Base-by-base conservation (phyloP, 306 rosid species). In the Sechiopsis laciniata region DNA sequence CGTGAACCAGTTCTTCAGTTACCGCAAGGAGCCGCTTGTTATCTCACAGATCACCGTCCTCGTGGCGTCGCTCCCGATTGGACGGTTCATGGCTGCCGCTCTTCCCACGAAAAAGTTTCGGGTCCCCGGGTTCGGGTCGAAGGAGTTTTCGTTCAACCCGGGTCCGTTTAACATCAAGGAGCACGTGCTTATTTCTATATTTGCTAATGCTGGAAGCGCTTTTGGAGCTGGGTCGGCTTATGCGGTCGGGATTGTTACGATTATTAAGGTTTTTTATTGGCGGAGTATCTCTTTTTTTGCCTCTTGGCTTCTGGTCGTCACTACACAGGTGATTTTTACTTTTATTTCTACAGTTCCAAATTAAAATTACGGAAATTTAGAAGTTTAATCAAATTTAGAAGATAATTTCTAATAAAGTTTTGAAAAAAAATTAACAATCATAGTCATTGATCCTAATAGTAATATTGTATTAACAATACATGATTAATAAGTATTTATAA, bases 141-240 rank as follows among this genome's bases (percentile, higher is more conserved):
- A 46, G 3, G 0, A 2, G 13, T 55, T 86, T 40, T 87, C 95
- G 0, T 32, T 91, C 2, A 91, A 91, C 81, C 95, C 97, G 50
- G 94, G 94, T 0, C 96, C 97, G 26, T 91, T 89, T 62, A 91
- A 91, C 83, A 84, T 86, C 83, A 91, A 89, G 79, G 97, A 91
- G 73, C 97, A 91, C 75, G 97, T 88, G 12, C 82, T 91, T 0
- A 88, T 91, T 13, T 79, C 94, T 12, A 89, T 91, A 8, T 91
- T 89, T 45, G 97, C 97, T 0, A 91, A 91, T 57, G 97, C 91
- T 0, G 96, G 96, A 0, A 75, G 88, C 26, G 87, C 87, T 0
- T 91, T 89, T 26, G 97, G 97, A 51, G 24, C 56, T 48, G 91
- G 91, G 4, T 17, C 94, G 3, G 89, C 97, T 9, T 91, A 89